Conservation (phyloP, 495 filamentous ascomycete genomes). For the Usnea hakonensis region DNA sequence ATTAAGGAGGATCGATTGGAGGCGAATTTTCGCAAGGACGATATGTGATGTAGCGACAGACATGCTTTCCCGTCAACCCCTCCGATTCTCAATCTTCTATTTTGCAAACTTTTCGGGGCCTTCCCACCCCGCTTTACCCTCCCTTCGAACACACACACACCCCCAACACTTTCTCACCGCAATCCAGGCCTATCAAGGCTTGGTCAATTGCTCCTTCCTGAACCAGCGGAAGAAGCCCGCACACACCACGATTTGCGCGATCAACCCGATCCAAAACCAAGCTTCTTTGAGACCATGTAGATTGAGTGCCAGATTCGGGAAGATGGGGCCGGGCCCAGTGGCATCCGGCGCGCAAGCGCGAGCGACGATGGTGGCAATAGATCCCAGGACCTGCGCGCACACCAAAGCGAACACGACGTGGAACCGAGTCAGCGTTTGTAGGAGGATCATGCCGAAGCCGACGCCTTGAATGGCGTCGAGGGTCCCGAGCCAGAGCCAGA, state of each 20-base stretch:
- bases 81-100: too few relatives aligned
- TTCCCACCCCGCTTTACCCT: not conserved
- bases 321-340: conserved; percentile 54
- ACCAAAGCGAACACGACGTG: conserved; percentile 50
- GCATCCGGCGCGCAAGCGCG: conserved; percentile 51
- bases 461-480: conserved; percentile 55
- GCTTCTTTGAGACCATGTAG: conserved; percentile 44
- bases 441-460: conserved; percentile 56
- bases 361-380: conserved; percentile 49
- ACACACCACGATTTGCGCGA: conserved; percentile 56
- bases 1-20: too few relatives aligned
- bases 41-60: too few relatives aligned
- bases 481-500: conserved; percentile 62
- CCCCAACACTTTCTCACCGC: not conserved
- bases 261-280: conserved; percentile 60
- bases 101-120: not conserved
- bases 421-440: conserved; percentile 54
- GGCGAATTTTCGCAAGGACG: too few relatives aligned
- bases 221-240: conserved; percentile 56
- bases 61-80: too few relatives aligned
- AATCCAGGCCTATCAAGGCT: conserved; percentile 37
- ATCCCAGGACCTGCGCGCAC: conserved; percentile 49
- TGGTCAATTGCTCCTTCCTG: conserved; percentile 55
- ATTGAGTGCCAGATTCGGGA: conserved; percentile 49
- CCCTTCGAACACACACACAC: too few relatives aligned